Evolutionary conservation across 1,284 basidiomycete species (phyloP).

Genomic region (Thelephora terrestris): DNA sequence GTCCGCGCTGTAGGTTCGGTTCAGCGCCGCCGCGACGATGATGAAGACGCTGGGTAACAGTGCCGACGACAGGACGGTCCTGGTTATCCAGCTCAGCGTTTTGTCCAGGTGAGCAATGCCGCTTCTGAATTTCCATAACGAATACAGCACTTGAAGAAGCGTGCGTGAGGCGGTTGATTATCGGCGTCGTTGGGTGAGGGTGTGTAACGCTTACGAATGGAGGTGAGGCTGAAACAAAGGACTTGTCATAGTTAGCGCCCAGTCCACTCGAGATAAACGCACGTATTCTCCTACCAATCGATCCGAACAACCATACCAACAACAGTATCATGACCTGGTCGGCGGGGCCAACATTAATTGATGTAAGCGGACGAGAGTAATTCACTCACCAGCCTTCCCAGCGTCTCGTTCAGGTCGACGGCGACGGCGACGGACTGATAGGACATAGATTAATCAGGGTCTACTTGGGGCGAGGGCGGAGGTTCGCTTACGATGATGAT

Average conservation of each 20-base stretch:
- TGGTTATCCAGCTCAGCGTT: slow-evolving; percentile 31
- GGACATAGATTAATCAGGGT: background rate
- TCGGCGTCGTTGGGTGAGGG: background rate
- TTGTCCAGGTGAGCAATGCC: slow-evolving; percentile 33
- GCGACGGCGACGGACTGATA: slow-evolving; percentile 17
- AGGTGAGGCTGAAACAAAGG: slow-evolving; percentile 31
- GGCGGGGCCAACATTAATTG: background rate
- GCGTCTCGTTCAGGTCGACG: slow-evolving; percentile 7
- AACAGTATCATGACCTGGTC: background rate
- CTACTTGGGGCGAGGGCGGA: background rate
- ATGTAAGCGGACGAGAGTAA: background rate
- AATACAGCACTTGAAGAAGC: slow-evolving; percentile 26
- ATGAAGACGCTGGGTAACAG: slow-evolving; percentile 34
- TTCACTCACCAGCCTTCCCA: slow-evolving; percentile 15
- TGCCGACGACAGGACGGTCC: slow-evolving; percentile 39
- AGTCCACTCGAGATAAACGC: background rate
- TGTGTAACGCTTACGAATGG: slow-evolving; percentile 26
- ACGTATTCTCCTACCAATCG: slow-evolving; percentile 21
- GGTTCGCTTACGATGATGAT: slow-evolving; percentile 26
- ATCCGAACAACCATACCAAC: slow-evolving; percentile 28
- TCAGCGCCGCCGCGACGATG: slow-evolving; percentile 31
- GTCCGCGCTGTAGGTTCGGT: slow-evolving; percentile 18
- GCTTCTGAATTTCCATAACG: slow-evolving; percentile 33
- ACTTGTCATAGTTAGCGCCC: slow-evolving; percentile 14
- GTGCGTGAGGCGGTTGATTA: slow-evolving; percentile 1